A percentile compares a stretch with the other conserved stretches of the same genome.
Evolutionary conservation across 1,139 yeast species (phyloP).

Genomic region (Blastobotrys malaysiensis): DNA sequence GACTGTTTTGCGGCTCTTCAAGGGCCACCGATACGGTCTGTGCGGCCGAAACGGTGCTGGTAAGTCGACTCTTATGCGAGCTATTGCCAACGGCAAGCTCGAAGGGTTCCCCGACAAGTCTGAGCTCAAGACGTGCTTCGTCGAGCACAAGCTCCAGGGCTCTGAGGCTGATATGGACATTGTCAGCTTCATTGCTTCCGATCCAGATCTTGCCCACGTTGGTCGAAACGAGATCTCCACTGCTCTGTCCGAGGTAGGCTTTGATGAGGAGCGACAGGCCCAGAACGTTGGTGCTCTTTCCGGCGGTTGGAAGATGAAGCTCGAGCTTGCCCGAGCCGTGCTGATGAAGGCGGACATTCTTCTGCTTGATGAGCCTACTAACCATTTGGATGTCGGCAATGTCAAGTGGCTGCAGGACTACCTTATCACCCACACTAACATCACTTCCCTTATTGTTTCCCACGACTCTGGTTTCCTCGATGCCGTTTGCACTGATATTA

Average conservation of each 20-base stretch:
- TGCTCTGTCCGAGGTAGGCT: constrained; percentile 83
- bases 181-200: constrained; percentile 84
- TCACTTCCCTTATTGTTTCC: constrained; percentile 91
- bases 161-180: constrained; percentile 88
- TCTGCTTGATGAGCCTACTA: constrained; percentile 95
- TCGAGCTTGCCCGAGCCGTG: constrained; percentile 97
- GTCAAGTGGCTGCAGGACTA: constrained; percentile 94
- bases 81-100: constrained; percentile 93
- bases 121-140: constrained; percentile 88
- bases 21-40: constrained; percentile 96
- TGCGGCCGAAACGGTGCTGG: constrained; percentile 99
- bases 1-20: constrained; percentile 76
- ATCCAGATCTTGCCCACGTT: constrained; percentile 66
- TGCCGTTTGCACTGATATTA: constrained; percentile 91
- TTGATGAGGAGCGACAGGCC: constrained; percentile 79
- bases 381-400: constrained; percentile 91
- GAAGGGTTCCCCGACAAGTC: constrained; percentile 96
- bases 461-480: constrained; percentile 98
- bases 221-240: constrained; percentile 62
- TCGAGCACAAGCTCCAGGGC: constrained; percentile 95
- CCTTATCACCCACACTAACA: constrained; percentile 65
- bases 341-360: constrained; percentile 94
- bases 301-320: constrained; percentile 99
- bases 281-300: constrained; percentile 93
- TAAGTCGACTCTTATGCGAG: constrained; percentile 94